Evolutionary conservation across 2,329 filamentous ascomycete genomes (phyloP).

Genomic region (Fusarium phyllophilum): DNA sequence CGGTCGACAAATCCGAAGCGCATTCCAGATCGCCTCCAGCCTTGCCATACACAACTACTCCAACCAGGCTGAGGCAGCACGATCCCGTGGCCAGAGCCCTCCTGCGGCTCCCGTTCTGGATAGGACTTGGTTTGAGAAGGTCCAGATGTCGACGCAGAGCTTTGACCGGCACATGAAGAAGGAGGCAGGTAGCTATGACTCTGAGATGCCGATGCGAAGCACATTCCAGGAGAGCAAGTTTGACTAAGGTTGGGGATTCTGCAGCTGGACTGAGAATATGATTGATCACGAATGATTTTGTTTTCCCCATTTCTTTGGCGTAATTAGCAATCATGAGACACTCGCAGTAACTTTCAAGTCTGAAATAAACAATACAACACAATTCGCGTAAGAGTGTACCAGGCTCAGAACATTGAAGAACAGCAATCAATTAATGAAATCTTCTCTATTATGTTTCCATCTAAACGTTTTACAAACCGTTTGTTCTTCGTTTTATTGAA

Average conservation of each 20-base stretch:
- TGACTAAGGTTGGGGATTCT: background rate
- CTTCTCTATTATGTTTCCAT: too few species aligned
- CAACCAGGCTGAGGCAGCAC: conserved; percentile 45
- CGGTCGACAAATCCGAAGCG: conserved; percentile 52
- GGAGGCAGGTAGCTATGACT: conserved; percentile 47
- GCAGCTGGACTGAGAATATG: background rate
- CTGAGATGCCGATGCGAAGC: conserved; percentile 48
- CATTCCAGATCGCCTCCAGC: conserved; percentile 51
- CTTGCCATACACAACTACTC: conserved; percentile 52
- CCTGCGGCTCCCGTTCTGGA: conserved; percentile 52
- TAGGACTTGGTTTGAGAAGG: conserved; percentile 53
- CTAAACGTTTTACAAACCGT: too few species aligned
- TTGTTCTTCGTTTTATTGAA: too few species aligned
- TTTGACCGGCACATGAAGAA: conserved; percentile 56
- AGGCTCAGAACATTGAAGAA: background rate
- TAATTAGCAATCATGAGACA: too few species aligned
- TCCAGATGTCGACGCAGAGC: conserved; percentile 56
- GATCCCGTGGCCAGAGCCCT: conserved; percentile 46
- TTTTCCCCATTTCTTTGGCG: background rate
- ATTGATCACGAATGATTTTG: background rate
- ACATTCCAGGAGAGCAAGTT: conserved; percentile 46
- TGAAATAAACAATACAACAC: background rate
- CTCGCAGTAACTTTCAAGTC: too few species aligned
- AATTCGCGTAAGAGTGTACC: background rate
- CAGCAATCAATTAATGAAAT: too few species aligned